phyloP scores from a whole-genome alignment of 2,329 filamentous ascomycete species.

The Karstenula rhodostoma region DNA sequence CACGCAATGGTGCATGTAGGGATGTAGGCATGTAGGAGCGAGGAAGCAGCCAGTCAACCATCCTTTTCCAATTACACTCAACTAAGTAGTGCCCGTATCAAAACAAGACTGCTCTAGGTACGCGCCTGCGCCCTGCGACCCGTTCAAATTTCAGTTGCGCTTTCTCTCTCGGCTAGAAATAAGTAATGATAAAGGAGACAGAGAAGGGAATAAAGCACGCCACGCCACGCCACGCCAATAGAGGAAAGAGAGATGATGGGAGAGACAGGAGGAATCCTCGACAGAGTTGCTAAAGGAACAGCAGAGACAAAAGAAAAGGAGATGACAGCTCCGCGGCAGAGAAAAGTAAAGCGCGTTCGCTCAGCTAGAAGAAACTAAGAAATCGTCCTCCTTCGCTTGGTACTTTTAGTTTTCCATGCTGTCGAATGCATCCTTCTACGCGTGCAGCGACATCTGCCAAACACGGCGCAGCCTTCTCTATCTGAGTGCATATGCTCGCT shows the following conservation, averaged over 20 bases:
- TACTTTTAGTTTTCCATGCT: conserved; percentile 32
- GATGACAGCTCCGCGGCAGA: conserved; percentile 29
- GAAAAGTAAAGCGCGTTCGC: conserved; percentile 32
- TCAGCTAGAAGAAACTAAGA: conserved; percentile 26
- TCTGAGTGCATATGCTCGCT: conserved; percentile 51
- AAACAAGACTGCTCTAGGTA: conserved; percentile 28
- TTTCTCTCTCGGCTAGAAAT: conserved; percentile 25
- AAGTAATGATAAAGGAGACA: conserved; percentile 17
- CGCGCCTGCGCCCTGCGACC: conserved; percentile 35
- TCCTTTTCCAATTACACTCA: conserved; percentile 42
- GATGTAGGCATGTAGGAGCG: conserved; percentile 1
- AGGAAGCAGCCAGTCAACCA: conserved; percentile 22
- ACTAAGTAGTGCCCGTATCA: conserved; percentile 20
- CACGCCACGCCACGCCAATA: conserved; percentile 25
- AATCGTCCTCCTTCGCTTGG: conserved; percentile 25
- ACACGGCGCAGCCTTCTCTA: conserved; percentile 39
- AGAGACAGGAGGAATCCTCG: conserved; percentile 23
- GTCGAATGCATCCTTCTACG: conserved; percentile 28
- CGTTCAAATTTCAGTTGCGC: conserved; percentile 30
- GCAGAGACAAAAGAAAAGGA: conserved; percentile 37
- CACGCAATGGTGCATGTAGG: not conserved
- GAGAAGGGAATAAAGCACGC: conserved; percentile 24
- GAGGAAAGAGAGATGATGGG: conserved; percentile 28
- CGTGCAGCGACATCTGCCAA: conserved; percentile 28
- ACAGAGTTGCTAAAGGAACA: conserved; percentile 30